Conservation (phyloP, 176 grass and related monocot genomes). For the Triticum dicoccoides region DNA sequence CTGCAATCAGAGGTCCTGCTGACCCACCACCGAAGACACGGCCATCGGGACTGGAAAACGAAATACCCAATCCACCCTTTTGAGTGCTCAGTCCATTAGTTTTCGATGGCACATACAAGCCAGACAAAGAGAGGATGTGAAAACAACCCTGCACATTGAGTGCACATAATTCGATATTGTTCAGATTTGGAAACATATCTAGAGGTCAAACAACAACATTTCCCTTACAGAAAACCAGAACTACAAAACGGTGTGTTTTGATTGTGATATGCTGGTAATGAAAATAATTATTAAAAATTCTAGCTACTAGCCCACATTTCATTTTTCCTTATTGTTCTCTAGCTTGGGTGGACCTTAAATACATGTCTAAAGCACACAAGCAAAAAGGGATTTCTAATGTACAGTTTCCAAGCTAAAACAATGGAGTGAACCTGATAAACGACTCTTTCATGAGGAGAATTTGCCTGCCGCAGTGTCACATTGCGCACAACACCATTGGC, state of each 20-base stretch:
- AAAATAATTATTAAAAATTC: background rate
- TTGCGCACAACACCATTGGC: conserved; percentile 64
- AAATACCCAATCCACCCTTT: conserved; percentile 52
- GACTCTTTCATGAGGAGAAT: conserved; percentile 36
- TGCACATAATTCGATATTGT: background rate
- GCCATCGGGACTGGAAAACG: conserved; percentile 45
- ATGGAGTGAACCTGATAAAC: conserved; percentile 55
- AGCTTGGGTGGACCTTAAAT: background rate
- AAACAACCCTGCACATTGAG: conserved; percentile 44
- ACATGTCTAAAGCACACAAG: background rate
- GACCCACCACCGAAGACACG: conserved; percentile 53
- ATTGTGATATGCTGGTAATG: background rate
- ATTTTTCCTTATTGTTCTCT: background rate
- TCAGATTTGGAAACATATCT: background rate
- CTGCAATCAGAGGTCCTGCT: conserved; percentile 56
- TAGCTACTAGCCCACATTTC: background rate
- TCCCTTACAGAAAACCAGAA: background rate
- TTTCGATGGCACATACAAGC: conserved; percentile 60
- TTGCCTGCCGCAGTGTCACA: conserved; percentile 48
- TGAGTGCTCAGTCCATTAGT: conserved; percentile 37
- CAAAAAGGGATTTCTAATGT: background rate
- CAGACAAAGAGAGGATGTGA: conserved; percentile 64
- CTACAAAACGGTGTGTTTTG: background rate
- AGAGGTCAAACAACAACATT: background rate
- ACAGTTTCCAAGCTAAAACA: background rate